These are phyloP conservation scores for Collybiopsis luxurians DNA, from an alignment of 768 basidiomycete genomes.

Conservation along the genomic window DNA sequence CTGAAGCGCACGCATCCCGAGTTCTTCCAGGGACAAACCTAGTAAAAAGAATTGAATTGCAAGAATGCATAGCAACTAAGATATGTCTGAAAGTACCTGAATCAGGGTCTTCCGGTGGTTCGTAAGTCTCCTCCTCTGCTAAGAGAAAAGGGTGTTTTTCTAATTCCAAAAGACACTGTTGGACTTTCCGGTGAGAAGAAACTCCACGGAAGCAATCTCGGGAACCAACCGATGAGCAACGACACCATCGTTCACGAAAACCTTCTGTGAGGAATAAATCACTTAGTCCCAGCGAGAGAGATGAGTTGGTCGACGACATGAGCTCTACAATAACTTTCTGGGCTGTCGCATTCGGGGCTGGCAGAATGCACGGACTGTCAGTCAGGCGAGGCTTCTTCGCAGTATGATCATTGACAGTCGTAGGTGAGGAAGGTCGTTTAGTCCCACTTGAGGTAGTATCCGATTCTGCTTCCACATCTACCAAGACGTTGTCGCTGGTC, in stretches of 20 bases:
- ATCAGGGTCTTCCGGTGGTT: conserved; percentile 85
- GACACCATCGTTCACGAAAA: conserved; percentile 80
- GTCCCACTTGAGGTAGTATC: conserved; percentile 23
- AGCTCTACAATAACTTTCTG: conserved; percentile 40
- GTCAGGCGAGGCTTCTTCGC: conserved; percentile 44
- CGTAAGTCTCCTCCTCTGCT: conserved; percentile 80
- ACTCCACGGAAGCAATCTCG: background rate
- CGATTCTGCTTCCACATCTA: conserved; percentile 24
- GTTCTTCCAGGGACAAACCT: conserved; percentile 80
- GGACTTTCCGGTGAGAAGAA: conserved; percentile 7
- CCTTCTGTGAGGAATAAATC: conserved; percentile 76
- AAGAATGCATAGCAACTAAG: no score
- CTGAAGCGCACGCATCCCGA: conserved; percentile 76
- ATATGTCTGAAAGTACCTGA: conserved; percentile 43
- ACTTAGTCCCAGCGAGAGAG: conserved; percentile 48
- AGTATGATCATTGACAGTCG: conserved; percentile 25
- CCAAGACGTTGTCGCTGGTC: conserved; percentile 10
- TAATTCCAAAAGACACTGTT: conserved; percentile 59
- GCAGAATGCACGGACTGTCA: conserved; percentile 54
- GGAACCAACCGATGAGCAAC: conserved; percentile 53
- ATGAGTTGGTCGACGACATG: conserved; percentile 17
- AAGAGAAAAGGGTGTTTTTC: conserved; percentile 57
- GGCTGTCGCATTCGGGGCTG: conserved; percentile 43
- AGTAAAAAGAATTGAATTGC: conserved; percentile 5
- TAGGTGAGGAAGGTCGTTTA: conserved; percentile 44